Base-by-base conservation (phyloP, 2,329 filamentous ascomycete species). In the Colletotrichum liaoningense region DNA sequence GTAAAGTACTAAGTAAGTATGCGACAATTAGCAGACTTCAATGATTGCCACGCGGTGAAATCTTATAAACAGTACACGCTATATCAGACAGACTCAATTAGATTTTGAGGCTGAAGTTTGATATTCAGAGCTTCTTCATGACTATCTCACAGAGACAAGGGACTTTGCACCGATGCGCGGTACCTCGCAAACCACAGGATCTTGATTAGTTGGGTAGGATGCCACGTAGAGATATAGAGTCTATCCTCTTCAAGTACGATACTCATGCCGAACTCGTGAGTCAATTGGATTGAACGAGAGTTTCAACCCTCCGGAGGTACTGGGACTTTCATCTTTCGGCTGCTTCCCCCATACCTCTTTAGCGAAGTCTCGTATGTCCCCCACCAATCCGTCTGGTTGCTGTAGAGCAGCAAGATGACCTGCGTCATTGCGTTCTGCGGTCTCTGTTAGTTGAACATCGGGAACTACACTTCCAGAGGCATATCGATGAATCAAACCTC, bases 381-480 rank as follows among this genome's bases (percentile, higher is more conserved):
- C 24, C 22, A 54, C 35, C 5, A 74, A 19, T 12, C 65, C 64
- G n/a, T 59, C 26, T 5, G 73, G 73, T 19, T 69, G 64, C 60
- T 77, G 74, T 22, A 78, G 55, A 2, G 76, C 72, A 19, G 75
- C 65, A 69, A 78, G 77, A 24, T 77, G 75, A 22, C 76, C 76
- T 9, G 69, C 74, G 12, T 75, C 52, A 30, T 77, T 72, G 9
- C 74, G 63, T 54, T 77, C 76, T 76, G 26, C 26, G 8, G 3
- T 12, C 30, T 22, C 5, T 12, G 14, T 56, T 22, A 72, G 54
- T n/a, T 26, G 2, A 11, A n/a, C n/a, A 2, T 19, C 12, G n/a
- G 19, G 24, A 6, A 26, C 4, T 14, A 8, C n/a, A 14, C 11
- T 16, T 8, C 14, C 6, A 64, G 7, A 5, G 7, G 16, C 57